Evolutionary conservation across 306 rosid species (phyloP), one percentile per base, ranked within the genome.

Genomic region (Casuarina equisetifolia): DNA sequence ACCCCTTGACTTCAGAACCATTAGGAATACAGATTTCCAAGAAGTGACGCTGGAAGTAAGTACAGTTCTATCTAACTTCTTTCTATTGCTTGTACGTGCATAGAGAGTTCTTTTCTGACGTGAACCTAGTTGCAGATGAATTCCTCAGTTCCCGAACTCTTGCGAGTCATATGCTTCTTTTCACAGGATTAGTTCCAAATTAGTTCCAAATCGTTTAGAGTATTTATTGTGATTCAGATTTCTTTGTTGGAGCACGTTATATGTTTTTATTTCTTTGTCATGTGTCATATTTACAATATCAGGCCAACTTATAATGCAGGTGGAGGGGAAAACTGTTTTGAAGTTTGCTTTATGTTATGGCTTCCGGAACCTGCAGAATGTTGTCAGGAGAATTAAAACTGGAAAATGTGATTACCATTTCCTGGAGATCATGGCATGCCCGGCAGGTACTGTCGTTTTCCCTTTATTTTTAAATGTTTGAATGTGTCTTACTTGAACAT

Each of bases 381-480:
- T 85, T 54, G 97, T 92, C 78, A 83, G 97, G 80, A 92, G 86
- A 80, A 83, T 92, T 39, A 95, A 90, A 89, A 81, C 48, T 52
- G 92, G 90, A 54, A 92, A 92, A 86, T 91, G 92, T 20, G 96
- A 92, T 72, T 95, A 91, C 85, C 91, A 91, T 80, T 95, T 89
- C 78, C 78, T 95, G 73, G 97, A 95, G 86, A 92, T 95, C 76
- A 95, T 95, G 99, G 99, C 99, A 6, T 95, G 99, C 83, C 99
- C 99, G 68, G 93, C 97, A 82, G 97, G 99, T 92, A 76, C 35
- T 3, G 9, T 78, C 55, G 51, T 52, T 73, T 51, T 59, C 68
- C 53, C 54, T 76, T 44, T 5, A 25, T 25, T 78, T 57, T 19
- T 19, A 5, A 73, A 4, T 79, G 13, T 25, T 40, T 70, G 9